Evolutionary conservation across 2,329 filamentous ascomycete species (phyloP), one percentile per base, ranked within the genome.

Genomic region (Diaporthe citri): DNA sequence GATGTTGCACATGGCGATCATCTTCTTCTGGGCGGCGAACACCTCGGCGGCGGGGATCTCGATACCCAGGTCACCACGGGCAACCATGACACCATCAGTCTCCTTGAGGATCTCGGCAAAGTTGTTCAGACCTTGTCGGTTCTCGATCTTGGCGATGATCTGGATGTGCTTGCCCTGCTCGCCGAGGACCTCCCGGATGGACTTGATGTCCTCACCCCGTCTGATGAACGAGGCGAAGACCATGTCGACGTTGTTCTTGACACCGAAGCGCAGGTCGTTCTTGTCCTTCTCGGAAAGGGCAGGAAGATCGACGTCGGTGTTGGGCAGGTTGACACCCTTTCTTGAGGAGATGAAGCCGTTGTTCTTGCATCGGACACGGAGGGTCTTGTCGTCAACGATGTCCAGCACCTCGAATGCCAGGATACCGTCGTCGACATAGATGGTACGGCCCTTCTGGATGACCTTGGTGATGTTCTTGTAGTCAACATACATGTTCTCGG

Each of bases 391-490:
- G 83, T 99, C 94, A 78, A 94, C 90, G 80, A 99, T 90, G 83
- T 95, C 91, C 79, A 98, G 85, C 77, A 99, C 97, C 83, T 98
- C 94, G 81, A 99, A 98, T 36, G 96, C 97, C 80, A 98, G 93
- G 79, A 99, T 96, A 86, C 97, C 97, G 82, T 99, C 97, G 82
- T 99, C 97, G 81, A 99, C 97, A 87, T 97, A 99, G 89, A 99
- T 97, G 86, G 94, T 93, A 82, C 97, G 96, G 82, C 96, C 97
- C 76, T 91, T 89, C 84, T 94, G 87, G 83, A 99, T 98, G 81
- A 99, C 97, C 89, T 97, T 98, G 87, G 96, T 98, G 87, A 99
- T 98, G 90, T 99, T 99, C 93, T 97, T 97, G 91, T 99, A 98
- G 89, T 98, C 96, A 82, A 98, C 94, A 83, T 95, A 98, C 97